Percentiles rank a stretch among this genome's conserved stretches.
Evolutionary conservation across 768 basidiomycete species (phyloP).

Genomic region (Russula virescens): DNA sequence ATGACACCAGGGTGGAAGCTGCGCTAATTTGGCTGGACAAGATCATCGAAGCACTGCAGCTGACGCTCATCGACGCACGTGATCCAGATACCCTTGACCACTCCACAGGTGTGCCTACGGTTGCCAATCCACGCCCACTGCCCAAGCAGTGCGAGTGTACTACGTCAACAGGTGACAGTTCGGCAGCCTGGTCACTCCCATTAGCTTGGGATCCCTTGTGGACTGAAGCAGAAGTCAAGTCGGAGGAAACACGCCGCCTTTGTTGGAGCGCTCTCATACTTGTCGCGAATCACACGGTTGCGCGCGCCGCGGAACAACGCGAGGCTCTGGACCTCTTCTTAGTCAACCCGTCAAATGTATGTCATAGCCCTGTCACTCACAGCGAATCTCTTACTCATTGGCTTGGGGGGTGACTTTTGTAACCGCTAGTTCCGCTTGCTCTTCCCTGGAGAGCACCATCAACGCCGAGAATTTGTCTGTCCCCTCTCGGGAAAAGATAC

Average conservation of each 20-base stretch:
- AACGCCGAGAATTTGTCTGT: constrained; percentile 39
- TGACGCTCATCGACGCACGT: constrained; percentile 51
- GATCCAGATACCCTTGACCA: constrained; percentile 51
- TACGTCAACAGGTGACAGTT: constrained; percentile 32
- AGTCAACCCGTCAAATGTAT: constrained; percentile 61
- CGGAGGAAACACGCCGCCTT: constrained; percentile 68
- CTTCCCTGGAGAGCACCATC: constrained; percentile 68
- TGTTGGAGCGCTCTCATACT: constrained; percentile 72
- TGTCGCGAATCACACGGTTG: constrained; percentile 60
- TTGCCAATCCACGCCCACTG: constrained; percentile 29
- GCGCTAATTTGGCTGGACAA: constrained; percentile 58
- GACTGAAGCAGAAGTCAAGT: constrained; percentile 48
- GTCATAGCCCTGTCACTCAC: constrained; percentile 26
- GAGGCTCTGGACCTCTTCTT: constrained; percentile 53
- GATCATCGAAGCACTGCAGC: constrained; percentile 50
- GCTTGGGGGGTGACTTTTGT: neutral
- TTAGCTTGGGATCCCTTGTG: constrained; percentile 60
- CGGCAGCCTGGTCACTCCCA: constrained; percentile 42
- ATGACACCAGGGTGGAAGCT: constrained; percentile 44
- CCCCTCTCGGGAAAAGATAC: constrained; percentile 64
- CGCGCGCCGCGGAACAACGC: constrained; percentile 60
- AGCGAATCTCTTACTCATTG: neutral
- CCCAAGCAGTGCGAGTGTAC: constrained; percentile 44
- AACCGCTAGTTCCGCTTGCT: constrained; percentile 49
- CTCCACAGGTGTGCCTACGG: constrained; percentile 43